These are phyloP conservation scores for Haplosporangium gracile DNA, from an alignment of 192 early-diverging fungal species.

Conservation along the genomic window DNA sequence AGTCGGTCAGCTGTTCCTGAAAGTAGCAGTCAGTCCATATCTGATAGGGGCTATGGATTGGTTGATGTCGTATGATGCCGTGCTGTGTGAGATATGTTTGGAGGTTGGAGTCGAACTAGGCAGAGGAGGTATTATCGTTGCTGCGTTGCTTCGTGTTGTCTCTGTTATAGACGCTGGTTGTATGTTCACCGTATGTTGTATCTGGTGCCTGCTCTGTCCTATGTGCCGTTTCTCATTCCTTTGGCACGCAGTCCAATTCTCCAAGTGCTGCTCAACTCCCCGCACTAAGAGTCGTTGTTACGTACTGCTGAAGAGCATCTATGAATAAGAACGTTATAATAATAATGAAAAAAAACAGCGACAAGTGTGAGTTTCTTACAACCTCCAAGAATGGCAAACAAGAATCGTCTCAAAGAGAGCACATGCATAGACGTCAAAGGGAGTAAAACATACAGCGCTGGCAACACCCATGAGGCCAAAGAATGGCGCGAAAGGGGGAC, in stretches of 20 bases:
- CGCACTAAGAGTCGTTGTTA: constrained; percentile 11
- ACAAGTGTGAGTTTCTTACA: background rate
- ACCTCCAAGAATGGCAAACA: no score
- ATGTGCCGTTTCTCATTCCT: background rate
- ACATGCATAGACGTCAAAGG: background rate
- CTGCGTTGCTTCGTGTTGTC: background rate
- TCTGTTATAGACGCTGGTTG: background rate
- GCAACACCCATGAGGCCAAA: constrained; percentile 94
- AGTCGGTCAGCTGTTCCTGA: constrained; percentile 4
- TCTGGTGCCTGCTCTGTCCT: background rate
- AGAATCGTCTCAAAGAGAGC: no score
- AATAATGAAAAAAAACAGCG: constrained; percentile 6
- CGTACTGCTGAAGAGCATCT: constrained; percentile 82
- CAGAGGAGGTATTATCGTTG: no score
- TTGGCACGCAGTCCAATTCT: background rate
- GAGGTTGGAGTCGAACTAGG: no score
- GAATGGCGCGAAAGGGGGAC: constrained; percentile 95
- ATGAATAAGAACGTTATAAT: background rate
- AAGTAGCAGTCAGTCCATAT: background rate
- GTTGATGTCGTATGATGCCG: background rate
- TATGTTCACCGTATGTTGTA: background rate
- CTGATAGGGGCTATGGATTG: background rate
- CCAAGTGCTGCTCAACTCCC: background rate
- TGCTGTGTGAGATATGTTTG: background rate
- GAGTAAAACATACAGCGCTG: constrained; percentile 73